Evolutionary conservation across 805 yeast genomes (phyloP).

Genomic region (Wickerhamiella nectarea): DNA sequence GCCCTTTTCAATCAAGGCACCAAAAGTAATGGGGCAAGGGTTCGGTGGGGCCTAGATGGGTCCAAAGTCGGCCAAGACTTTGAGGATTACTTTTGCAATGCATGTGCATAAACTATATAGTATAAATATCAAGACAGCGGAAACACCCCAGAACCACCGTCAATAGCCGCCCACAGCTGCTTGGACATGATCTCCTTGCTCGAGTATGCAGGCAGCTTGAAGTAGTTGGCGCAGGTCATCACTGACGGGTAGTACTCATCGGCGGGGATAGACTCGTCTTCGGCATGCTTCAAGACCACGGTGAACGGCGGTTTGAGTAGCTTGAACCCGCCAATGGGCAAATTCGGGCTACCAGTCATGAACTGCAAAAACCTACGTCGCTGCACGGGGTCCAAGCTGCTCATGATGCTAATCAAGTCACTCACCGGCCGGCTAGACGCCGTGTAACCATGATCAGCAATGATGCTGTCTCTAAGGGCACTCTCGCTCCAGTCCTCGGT

Average conservation of each 20-base stretch:
- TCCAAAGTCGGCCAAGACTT: too few relatives aligned
- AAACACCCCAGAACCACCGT: slow-evolving; percentile 83
- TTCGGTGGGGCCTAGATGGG: too few relatives aligned
- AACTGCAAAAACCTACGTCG: slow-evolving; percentile 70
- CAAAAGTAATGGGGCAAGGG: too few relatives aligned
- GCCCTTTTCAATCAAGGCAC: too few relatives aligned
- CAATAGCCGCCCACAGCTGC: slow-evolving; percentile 54
- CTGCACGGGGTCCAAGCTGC: slow-evolving; percentile 38
- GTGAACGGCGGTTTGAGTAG: slow-evolving; percentile 71
- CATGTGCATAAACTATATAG: too few relatives aligned
- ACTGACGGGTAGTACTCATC: slow-evolving; percentile 90
- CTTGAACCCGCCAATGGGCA: slow-evolving; percentile 90
- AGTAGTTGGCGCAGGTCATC: slow-evolving; percentile 94
- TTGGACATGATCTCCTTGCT: slow-evolving; percentile 43
- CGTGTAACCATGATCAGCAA: slow-evolving; percentile 84
- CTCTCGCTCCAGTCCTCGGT: slow-evolving; percentile 68
- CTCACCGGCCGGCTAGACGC: slow-evolving; percentile 52
- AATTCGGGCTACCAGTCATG: slow-evolving; percentile 81
- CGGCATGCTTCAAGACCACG: slow-evolving; percentile 65
- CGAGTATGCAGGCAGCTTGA: slow-evolving; percentile 77
- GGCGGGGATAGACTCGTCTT: slow-evolving; percentile 40
- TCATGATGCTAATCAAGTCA: slow-evolving; percentile 47
- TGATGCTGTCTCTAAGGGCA: slow-evolving; percentile 45
- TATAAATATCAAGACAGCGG: slow-evolving; percentile 41
- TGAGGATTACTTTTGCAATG: background rate